A percentile compares a stretch with the other conserved stretches of the same genome.
These are phyloP conservation scores for Capniomyces stellatus DNA, from an alignment of 371 early-diverging fungal species.

Conservation along the genomic window DNA sequence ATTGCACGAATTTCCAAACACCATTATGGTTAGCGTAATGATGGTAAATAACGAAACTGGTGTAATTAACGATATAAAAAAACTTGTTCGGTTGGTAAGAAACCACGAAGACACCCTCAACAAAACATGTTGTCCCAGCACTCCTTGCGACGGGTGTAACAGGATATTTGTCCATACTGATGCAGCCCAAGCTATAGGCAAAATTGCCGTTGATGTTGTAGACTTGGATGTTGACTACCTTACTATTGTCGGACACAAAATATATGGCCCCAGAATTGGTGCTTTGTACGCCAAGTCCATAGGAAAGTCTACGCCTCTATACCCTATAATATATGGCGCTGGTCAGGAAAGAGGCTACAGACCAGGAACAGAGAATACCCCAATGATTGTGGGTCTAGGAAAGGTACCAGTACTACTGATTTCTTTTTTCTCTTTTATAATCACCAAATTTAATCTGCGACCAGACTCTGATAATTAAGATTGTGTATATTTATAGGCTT, in stretches of 20 bases:
- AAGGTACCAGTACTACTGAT: neutral
- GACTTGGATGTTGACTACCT: slow-evolving; percentile 91
- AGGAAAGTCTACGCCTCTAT: neutral
- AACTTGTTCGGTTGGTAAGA: slow-evolving; percentile 8
- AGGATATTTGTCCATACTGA: slow-evolving; percentile 96
- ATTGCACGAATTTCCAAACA: slow-evolving; percentile 55
- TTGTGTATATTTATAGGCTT: too few relatives aligned
- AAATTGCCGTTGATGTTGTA: slow-evolving; percentile 92
- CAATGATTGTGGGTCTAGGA: slow-evolving; percentile 94
- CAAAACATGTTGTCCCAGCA: slow-evolving; percentile 33
- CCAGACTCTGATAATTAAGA: neutral
- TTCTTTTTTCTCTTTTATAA: neutral
- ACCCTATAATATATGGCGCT: slow-evolving; percentile 87
- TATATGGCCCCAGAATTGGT: slow-evolving; percentile 84
- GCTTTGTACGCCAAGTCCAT: slow-evolving; percentile 5
- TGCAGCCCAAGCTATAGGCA: slow-evolving; percentile 99
- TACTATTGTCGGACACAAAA: slow-evolving; percentile 97
- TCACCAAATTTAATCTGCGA: too few relatives aligned
- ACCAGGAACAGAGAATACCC: slow-evolving; percentile 94
- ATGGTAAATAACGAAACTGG: slow-evolving; percentile 99
- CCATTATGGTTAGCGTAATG: slow-evolving; percentile 92
- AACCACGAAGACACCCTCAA: slow-evolving; percentile 85
- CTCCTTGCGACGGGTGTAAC: slow-evolving; percentile 34
- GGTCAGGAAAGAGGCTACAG: slow-evolving; percentile 98
- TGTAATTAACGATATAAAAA: slow-evolving; percentile 49